These are phyloP conservation scores for Fraxinus greggii DNA, from an alignment of 305 asterid species.

Conservation along the genomic window DNA sequence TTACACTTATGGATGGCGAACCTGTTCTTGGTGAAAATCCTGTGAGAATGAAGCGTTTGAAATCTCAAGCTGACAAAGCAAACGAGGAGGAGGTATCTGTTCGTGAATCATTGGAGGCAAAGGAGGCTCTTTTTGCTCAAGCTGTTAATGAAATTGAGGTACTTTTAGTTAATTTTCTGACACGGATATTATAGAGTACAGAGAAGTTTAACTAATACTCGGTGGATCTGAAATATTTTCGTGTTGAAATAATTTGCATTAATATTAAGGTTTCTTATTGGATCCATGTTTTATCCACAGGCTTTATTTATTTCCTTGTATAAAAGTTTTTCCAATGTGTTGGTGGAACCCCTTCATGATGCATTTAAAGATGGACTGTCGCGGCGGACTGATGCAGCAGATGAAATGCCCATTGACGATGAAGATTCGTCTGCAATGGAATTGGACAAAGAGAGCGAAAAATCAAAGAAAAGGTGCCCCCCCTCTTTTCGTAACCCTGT, in stretches of 20 bases:
- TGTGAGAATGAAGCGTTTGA: slow-evolving; percentile 81
- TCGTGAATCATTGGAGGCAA: slow-evolving; percentile 80
- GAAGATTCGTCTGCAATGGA: slow-evolving; percentile 74
- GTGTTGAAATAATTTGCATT: slow-evolving; percentile 2
- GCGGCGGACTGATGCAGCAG: slow-evolving; percentile 47
- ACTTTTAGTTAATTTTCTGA: slow-evolving; percentile 1
- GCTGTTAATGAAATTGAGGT: slow-evolving; percentile 89
- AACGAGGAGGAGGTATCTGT: slow-evolving; percentile 64
- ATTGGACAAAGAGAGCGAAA: slow-evolving; percentile 61
- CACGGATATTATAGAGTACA: neutral
- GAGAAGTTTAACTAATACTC: neutral
- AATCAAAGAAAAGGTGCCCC: slow-evolving; percentile 57
- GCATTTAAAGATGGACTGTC: slow-evolving; percentile 54
- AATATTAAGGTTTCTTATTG: slow-evolving; percentile 21
- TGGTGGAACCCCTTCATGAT: slow-evolving; percentile 72
- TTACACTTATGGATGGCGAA: slow-evolving; percentile 79
- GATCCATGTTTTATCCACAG: slow-evolving; percentile 40
- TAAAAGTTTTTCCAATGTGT: slow-evolving; percentile 66
- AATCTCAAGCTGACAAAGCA: slow-evolving; percentile 64
- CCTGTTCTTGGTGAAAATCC: slow-evolving; percentile 95
- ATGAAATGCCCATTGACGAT: slow-evolving; percentile 75
- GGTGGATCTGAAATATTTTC: neutral
- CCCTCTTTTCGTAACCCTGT: slow-evolving; percentile 5
- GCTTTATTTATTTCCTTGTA: slow-evolving; percentile 66
- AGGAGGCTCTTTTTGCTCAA: slow-evolving; percentile 82